Percentiles rank a stretch among this genome's conserved stretches.
Conservation (phyloP, 805 yeast genomes). For the Candida tallmaniae region DNA sequence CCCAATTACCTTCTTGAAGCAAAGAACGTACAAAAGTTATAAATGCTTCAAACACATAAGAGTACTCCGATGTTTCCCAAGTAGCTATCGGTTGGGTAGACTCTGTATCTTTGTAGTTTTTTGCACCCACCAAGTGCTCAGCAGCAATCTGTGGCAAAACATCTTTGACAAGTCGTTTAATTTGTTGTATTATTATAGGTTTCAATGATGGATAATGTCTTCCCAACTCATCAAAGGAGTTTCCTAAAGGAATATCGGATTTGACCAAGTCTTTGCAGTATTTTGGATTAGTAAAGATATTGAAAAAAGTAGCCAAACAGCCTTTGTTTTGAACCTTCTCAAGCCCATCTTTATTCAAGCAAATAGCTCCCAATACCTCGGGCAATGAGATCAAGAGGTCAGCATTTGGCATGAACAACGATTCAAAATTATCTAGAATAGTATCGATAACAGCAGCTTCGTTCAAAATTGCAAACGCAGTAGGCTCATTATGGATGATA, state of each 20-base stretch:
- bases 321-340: conserved; percentile 43
- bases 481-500: conserved; percentile 86
- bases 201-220: conserved; percentile 79
- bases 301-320: conserved; percentile 43
- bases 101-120: conserved; percentile 35
- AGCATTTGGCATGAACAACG: conserved; percentile 53
- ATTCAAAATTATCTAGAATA: conserved; percentile 53
- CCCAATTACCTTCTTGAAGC: conserved; percentile 49
- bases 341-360: conserved; percentile 72
- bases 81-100: conserved; percentile 30
- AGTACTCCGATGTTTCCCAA: conserved; percentile 51
- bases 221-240: conserved; percentile 70
- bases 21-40: conserved; percentile 48
- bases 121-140: conserved; percentile 19
- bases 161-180: conserved; percentile 40
- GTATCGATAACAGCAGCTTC: conserved; percentile 73
- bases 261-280: conserved; percentile 50
- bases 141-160: conserved; percentile 40
- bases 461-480: conserved; percentile 72
- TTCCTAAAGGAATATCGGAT: conserved; percentile 51
- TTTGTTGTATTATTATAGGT: conserved; percentile 49
- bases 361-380: conserved; percentile 76
- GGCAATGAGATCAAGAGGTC: conserved; percentile 60
- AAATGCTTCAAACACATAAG: conserved; percentile 47
- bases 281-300: conserved; percentile 43